Percentiles rank a stretch among this genome's conserved stretches.
These are phyloP conservation scores for Salix caprea DNA, from an alignment of 345 rosid species.

Conservation along the genomic window DNA sequence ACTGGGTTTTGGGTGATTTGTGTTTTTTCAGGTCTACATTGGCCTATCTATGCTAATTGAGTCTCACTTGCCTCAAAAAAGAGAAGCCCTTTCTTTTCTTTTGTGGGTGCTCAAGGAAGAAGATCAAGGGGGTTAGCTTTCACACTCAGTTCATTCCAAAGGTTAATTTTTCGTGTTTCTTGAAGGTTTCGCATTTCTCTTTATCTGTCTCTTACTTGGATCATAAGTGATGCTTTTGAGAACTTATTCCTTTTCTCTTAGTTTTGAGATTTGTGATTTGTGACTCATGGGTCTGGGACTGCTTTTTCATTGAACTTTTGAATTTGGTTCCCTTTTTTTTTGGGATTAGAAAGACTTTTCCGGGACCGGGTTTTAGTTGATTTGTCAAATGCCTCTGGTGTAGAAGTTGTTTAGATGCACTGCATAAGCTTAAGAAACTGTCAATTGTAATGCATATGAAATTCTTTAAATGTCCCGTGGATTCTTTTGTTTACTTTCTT, in stretches of 20 bases:
- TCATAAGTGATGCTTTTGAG: constrained; percentile 60
- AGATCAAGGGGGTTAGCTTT: constrained; percentile 28
- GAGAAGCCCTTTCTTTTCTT: constrained; percentile 38
- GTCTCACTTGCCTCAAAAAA: constrained; percentile 31
- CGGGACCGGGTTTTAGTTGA: constrained; percentile 2
- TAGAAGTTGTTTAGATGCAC: not conserved
- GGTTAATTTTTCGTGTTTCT: constrained; percentile 24
- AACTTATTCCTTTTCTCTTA: constrained; percentile 22
- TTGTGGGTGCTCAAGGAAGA: constrained; percentile 51
- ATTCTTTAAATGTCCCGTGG: constrained; percentile 14
- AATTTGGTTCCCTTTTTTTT: constrained; percentile 1
- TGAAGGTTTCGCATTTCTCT: constrained; percentile 25
- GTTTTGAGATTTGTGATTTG: constrained; percentile 9
- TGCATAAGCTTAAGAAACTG: constrained; percentile 1
- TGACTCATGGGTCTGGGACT: not conserved
- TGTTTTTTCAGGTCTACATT: constrained; percentile 40
- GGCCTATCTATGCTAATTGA: constrained; percentile 44
- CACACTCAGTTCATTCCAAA: constrained; percentile 11
- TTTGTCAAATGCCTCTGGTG: constrained; percentile 11
- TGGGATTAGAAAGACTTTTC: not conserved
- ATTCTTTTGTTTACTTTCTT: constrained; percentile 11
- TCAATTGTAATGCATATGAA: not conserved
- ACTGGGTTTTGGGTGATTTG: constrained; percentile 26
- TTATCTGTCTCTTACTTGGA: constrained; percentile 56
- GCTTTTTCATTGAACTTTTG: constrained; percentile 1